A percentile compares a stretch with the other conserved stretches of the same genome.
Evolutionary conservation across 352 stramenopile genomes (phyloP).

Genomic region (Blastocystis sp.): DNA sequence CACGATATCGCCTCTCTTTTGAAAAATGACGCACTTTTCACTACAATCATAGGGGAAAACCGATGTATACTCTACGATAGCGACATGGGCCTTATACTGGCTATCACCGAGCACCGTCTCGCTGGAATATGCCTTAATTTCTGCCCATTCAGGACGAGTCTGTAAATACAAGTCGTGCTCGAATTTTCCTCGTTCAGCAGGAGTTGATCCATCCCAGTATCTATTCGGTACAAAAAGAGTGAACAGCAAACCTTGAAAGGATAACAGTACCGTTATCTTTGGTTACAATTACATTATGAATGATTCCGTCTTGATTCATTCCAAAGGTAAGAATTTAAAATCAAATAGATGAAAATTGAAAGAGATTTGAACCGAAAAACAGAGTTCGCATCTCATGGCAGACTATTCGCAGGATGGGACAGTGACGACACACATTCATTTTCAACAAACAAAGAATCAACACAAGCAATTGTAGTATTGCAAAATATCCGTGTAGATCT

Average conservation of each 20-base stretch:
- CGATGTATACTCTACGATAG: neutral
- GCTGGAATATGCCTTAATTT: neutral
- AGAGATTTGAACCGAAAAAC: neutral
- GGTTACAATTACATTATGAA: conserved; percentile 52
- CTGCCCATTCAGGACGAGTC: neutral
- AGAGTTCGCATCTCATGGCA: neutral
- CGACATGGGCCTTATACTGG: conserved; percentile 6
- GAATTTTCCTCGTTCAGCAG: conserved; percentile 26
- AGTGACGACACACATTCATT: neutral
- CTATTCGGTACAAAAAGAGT: neutral
- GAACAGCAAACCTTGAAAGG: neutral
- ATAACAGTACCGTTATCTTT: conserved; percentile 47
- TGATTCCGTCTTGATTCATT: conserved; percentile 34
- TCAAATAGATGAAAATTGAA: neutral
- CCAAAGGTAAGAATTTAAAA: neutral
- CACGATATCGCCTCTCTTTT: conserved; percentile 14
- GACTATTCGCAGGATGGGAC: neutral
- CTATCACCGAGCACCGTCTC: neutral
- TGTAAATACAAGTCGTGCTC: conserved; percentile 58
- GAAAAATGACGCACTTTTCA: conserved; percentile 30
- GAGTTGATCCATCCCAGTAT: conserved; percentile 54
- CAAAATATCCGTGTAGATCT: conserved; percentile 29
- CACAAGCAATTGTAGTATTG: neutral
- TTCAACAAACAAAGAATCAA: neutral
- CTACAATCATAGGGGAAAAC: neutral